phyloP scores from a whole-genome alignment of 2,329 filamentous ascomycete genomes.

The Diaporthe citri region DNA sequence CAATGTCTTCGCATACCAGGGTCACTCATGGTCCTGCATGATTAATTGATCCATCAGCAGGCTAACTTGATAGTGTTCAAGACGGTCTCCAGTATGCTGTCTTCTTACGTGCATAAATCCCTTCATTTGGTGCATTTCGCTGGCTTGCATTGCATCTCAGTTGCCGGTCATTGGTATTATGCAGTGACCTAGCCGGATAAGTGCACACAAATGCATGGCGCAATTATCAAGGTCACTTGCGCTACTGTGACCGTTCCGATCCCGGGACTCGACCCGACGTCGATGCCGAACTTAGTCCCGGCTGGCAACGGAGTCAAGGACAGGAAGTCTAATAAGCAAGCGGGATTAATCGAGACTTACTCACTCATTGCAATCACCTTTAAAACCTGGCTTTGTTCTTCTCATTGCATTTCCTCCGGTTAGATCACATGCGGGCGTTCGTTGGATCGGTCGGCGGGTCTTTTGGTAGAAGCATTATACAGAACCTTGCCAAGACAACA shows the following conservation, averaged over 20 bases:
- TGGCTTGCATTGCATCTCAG: not conserved
- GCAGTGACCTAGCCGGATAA: not conserved
- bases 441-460: slow-evolving; percentile 29
- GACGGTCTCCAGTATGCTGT: not conserved
- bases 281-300: slow-evolving; percentile 19
- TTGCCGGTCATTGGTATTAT: not conserved
- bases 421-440: slow-evolving; percentile 33
- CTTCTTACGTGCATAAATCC: not conserved
- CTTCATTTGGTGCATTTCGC: slow-evolving; percentile 19
- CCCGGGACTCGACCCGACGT: slow-evolving; percentile 7
- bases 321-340: slow-evolving; percentile 11
- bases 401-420: not conserved
- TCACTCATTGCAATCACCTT: not conserved
- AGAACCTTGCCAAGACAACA: slow-evolving; percentile 7
- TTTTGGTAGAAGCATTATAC: slow-evolving; percentile 27
- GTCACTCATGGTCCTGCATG: not conserved
- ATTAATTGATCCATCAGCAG: not conserved
- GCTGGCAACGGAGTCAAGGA: slow-evolving; percentile 16
- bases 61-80: not conserved
- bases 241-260: slow-evolving; percentile 22
- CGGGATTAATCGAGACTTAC: slow-evolving; percentile 15
- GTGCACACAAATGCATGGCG: slow-evolving; percentile 7
- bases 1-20: not conserved
- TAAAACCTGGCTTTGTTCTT: not conserved
- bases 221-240: slow-evolving; percentile 11